phyloP scores from a whole-genome alignment of 1,284 basidiomycete species.

The Farysia itapuensis region DNA sequence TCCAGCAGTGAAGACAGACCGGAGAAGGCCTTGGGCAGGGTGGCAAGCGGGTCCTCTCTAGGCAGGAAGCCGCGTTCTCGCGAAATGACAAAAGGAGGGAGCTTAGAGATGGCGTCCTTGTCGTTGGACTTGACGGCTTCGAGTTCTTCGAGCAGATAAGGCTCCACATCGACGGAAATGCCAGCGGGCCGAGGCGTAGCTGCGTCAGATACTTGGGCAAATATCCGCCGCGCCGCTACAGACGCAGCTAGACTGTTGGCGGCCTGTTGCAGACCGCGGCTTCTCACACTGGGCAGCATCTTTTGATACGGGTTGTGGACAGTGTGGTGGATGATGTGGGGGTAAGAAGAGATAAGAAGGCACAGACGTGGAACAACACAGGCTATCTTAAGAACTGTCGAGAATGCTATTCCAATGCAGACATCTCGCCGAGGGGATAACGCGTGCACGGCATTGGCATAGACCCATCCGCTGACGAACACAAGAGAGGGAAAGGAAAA shows the following conservation, averaged over 20 bases:
- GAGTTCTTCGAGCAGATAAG: conserved; percentile 47
- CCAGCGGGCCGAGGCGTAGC: conserved; percentile 4
- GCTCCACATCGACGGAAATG: conserved; percentile 17
- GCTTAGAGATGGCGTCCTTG: conserved; percentile 28
- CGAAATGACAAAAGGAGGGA: conserved; percentile 44
- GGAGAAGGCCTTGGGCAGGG: conserved; percentile 38
- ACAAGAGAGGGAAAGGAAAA: background rate
- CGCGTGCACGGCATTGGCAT: no score
- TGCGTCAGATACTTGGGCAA: conserved; percentile 32
- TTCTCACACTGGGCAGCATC: conserved; percentile 23
- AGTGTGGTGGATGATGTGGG: no score
- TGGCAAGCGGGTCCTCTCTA: conserved; percentile 40
- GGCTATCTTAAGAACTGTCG: no score
- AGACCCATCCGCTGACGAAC: no score
- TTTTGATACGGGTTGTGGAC: no score
- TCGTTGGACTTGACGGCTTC: conserved; percentile 8
- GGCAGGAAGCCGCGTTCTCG: conserved; percentile 46
- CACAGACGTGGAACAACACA: no score
- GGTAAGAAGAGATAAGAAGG: no score
- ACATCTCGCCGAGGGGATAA: no score
- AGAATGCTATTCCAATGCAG: no score
- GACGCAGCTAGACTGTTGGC: background rate
- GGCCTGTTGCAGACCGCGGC: conserved; percentile 12
- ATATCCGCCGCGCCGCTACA: conserved; percentile 4
- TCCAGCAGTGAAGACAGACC: conserved; percentile 43